phyloP scores from a whole-genome alignment of 2,329 filamentous ascomycete species.

The Plenodomus lindquistii region DNA sequence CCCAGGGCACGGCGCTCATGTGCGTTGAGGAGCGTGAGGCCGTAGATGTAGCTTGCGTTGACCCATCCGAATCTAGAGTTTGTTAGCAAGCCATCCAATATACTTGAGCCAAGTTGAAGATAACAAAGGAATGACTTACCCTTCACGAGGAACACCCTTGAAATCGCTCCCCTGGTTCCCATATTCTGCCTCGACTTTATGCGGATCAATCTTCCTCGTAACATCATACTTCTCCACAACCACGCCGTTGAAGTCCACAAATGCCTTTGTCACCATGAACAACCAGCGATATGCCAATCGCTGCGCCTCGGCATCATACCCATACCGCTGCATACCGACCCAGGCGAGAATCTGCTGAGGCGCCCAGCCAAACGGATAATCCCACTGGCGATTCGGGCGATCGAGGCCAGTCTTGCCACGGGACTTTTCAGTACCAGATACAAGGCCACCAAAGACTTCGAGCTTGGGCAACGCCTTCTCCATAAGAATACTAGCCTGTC shows the following conservation, averaged over 20 bases:
- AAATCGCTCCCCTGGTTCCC: slow-evolving; percentile 96
- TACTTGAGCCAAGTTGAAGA: too few relatives aligned
- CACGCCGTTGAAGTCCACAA: slow-evolving; percentile 97
- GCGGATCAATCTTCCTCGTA: slow-evolving; percentile 83
- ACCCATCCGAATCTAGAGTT: slow-evolving; percentile 88
- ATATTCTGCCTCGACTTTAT: slow-evolving; percentile 94
- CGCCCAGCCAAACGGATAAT: slow-evolving; percentile 97
- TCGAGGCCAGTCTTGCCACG: slow-evolving; percentile 78
- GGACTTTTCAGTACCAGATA: slow-evolving; percentile 88
- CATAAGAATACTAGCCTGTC: slow-evolving; percentile 84
- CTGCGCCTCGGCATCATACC: slow-evolving; percentile 87
- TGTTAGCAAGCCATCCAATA: slow-evolving; percentile 25
- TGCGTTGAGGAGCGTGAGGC: slow-evolving; percentile 82
- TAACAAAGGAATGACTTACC: slow-evolving; percentile 63
- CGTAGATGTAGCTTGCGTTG: slow-evolving; percentile 96
- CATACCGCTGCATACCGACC: slow-evolving; percentile 89
- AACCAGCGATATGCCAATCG: slow-evolving; percentile 93
- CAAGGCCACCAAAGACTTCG: slow-evolving; percentile 82
- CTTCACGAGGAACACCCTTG: slow-evolving; percentile 93
- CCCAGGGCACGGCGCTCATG: slow-evolving; percentile 89
- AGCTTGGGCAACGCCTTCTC: slow-evolving; percentile 81
- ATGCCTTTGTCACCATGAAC: slow-evolving; percentile 97
- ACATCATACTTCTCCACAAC: slow-evolving; percentile 99
- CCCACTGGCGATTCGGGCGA: slow-evolving; percentile 95
- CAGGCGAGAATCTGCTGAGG: slow-evolving; percentile 98